Base-by-base conservation (phyloP, 148 eudicot genomes). In the Chenopodium album region DNA sequence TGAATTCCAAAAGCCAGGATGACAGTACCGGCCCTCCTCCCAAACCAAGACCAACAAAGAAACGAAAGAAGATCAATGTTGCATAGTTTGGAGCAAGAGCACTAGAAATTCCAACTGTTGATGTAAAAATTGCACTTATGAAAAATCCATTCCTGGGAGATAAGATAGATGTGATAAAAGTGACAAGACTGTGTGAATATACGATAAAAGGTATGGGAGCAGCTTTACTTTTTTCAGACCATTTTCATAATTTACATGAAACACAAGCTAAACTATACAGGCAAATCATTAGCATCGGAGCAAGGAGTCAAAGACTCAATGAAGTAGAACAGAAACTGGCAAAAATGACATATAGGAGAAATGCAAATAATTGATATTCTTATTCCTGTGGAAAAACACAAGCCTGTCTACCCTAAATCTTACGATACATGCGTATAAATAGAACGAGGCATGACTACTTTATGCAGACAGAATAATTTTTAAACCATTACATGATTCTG, bases 1-100 rank as follows among this genome's bases (percentile, higher is more conserved):
- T 86, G 65, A 94, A 94, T 82, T 94, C 98, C 79, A 94, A 89
- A 89, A 92, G 90, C 98, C 98, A 94, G 56, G 98, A 87, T 65
- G 89, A 85, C 23, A 93, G 86, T 28, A 90, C 91, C 72, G 89
- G 94, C 46, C 91, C 97, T 56, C 98, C 98, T 79, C 94, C 98
- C 84, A 94, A 85, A 83, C 98, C 94, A 76, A 92, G 80, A 79
- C 98, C 98, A 76, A 91, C 92, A 71, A 94, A 63, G 81, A 90
- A 88, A 46, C 98, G 96, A 76, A 88, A 82, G 70, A 89, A 54
- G 26, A 94, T 62, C 85, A 94, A 83, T 26, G 84, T 54, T 29
- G 78, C 62, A 67, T 87, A 94, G 84, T 91, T 94, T 54, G 98
- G 98, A 81, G 98, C 89, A 82, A 94, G 84, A 75, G 98, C 90